Conservation (phyloP, 352 stramenopile genomes). For the Phytophthora agathidicida region DNA sequence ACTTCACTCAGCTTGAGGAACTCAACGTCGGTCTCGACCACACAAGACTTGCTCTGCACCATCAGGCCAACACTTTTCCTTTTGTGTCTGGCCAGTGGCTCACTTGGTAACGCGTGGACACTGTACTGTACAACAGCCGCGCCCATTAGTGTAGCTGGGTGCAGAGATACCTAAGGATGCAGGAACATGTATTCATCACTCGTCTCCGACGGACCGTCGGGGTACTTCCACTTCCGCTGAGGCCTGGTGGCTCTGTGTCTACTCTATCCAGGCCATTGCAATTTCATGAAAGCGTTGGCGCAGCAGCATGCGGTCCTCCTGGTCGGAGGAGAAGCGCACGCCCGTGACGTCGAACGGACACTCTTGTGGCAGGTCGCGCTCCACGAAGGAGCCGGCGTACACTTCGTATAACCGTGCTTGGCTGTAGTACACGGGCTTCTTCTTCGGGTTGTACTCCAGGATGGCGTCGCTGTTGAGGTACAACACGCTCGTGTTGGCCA, state of each 20-base stretch:
- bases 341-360: conserved; percentile 63
- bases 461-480: conserved; percentile 82
- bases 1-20: no score
- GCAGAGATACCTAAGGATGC: no score
- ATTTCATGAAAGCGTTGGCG: conserved; percentile 59
- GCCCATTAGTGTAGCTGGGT: neutral
- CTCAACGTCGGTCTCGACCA: no score
- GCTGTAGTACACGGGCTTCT: conserved; percentile 54
- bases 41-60: neutral
- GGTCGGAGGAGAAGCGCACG: conserved; percentile 40
- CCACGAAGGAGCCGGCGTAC: conserved; percentile 53
- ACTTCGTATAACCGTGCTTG: conserved; percentile 52
- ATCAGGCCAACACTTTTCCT: conserved; percentile 14
- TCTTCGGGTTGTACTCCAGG: conserved; percentile 45
- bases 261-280: conserved; percentile 37
- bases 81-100: conserved; percentile 1
- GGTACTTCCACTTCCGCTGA: neutral
- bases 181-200: conserved; percentile 14
- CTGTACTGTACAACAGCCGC: no score
- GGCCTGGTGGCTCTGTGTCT: neutral
- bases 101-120: conserved; percentile 1
- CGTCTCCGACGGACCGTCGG: neutral
- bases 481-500: conserved; percentile 36
- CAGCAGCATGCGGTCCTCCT: conserved; percentile 45
- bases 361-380: conserved; percentile 48